These are phyloP conservation scores for Sodiomyces alkalinus DNA, from an alignment of 2,329 filamentous ascomycete genomes.

Conservation along the genomic window DNA sequence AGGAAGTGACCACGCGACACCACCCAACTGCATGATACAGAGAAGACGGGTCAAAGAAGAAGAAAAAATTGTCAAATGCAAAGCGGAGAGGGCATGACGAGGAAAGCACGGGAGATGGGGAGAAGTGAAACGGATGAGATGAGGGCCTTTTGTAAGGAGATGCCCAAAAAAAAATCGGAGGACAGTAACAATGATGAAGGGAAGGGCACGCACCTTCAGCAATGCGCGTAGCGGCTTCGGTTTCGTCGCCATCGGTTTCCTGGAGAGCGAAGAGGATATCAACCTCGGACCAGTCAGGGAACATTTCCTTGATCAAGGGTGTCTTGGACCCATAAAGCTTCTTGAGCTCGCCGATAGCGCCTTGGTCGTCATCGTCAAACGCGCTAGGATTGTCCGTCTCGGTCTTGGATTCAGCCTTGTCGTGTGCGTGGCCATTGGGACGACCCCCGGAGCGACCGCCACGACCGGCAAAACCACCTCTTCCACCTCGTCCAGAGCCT, in stretches of 20 bases:
- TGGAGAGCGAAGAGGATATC: constrained; percentile 87
- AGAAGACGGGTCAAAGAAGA: no score
- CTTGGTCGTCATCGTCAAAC: constrained; percentile 62
- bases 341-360: constrained; percentile 84
- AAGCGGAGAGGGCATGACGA: constrained; percentile 15
- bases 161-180: neutral
- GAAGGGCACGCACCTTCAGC: constrained; percentile 47
- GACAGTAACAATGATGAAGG: neutral
- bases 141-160: neutral
- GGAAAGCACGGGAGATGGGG: neutral
- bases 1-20: no score
- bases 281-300: constrained; percentile 88
- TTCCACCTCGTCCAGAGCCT: constrained; percentile 76
- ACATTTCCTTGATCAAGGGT: constrained; percentile 76
- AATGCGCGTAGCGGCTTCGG: constrained; percentile 62
- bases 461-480: constrained; percentile 59
- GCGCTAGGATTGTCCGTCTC: constrained; percentile 42
- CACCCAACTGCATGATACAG: no score
- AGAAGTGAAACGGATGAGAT: neutral
- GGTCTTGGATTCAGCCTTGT: constrained; percentile 38
- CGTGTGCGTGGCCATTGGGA: constrained; percentile 57
- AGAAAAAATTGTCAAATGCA: no score
- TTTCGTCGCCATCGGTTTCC: constrained; percentile 70
- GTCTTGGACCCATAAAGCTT: constrained; percentile 74
- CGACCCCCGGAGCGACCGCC: constrained; percentile 48